phyloP scores from a whole-genome alignment of 2,329 filamentous ascomycete species.

The Calonectria hongkongensis region DNA sequence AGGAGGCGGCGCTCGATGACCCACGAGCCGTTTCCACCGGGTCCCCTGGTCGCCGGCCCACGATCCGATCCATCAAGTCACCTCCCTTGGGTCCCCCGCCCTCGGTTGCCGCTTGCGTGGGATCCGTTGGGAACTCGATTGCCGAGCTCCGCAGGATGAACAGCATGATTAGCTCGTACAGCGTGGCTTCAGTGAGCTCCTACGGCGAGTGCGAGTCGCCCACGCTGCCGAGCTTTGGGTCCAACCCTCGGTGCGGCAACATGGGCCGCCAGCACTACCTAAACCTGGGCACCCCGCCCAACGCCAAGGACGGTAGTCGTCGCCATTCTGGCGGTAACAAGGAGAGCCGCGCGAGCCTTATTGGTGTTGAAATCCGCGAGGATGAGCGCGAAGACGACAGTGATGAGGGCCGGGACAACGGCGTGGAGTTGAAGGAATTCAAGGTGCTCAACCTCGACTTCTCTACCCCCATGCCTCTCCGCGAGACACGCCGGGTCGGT shows the following conservation, averaged over 20 bases:
- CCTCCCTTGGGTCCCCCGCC: slow-evolving; percentile 28
- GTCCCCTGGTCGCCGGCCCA: slow-evolving; percentile 50
- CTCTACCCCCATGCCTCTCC: slow-evolving; percentile 43
- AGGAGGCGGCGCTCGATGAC: slow-evolving; percentile 40
- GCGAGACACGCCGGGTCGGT: slow-evolving; percentile 46
- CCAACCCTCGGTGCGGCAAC: slow-evolving; percentile 55
- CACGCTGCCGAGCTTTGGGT: slow-evolving; percentile 61
- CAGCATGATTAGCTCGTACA: slow-evolving; percentile 69
- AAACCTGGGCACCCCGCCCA: slow-evolving; percentile 61
- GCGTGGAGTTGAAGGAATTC: slow-evolving; percentile 41
- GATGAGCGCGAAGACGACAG: slow-evolving; percentile 50
- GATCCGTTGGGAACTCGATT: slow-evolving; percentile 65
- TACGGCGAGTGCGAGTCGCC: slow-evolving; percentile 59
- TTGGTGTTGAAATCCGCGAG: slow-evolving; percentile 46
- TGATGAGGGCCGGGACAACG: slow-evolving; percentile 56
- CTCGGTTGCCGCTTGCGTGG: slow-evolving; percentile 37
- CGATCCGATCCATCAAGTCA: slow-evolving; percentile 43
- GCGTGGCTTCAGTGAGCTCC: slow-evolving; percentile 62
- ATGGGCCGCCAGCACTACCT: slow-evolving; percentile 69
- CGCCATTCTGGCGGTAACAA: slow-evolving; percentile 16
- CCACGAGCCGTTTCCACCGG: slow-evolving; percentile 47
- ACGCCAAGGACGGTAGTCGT: slow-evolving; percentile 41
- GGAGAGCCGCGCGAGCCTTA: slow-evolving; percentile 42
- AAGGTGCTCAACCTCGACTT: slow-evolving; percentile 35
- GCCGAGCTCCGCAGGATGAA: slow-evolving; percentile 75